Percentiles rank a stretch among this genome's conserved stretches.
phyloP scores from a whole-genome alignment of 176 grass and related monocot genomes.

The Melocanna baccifera region DNA sequence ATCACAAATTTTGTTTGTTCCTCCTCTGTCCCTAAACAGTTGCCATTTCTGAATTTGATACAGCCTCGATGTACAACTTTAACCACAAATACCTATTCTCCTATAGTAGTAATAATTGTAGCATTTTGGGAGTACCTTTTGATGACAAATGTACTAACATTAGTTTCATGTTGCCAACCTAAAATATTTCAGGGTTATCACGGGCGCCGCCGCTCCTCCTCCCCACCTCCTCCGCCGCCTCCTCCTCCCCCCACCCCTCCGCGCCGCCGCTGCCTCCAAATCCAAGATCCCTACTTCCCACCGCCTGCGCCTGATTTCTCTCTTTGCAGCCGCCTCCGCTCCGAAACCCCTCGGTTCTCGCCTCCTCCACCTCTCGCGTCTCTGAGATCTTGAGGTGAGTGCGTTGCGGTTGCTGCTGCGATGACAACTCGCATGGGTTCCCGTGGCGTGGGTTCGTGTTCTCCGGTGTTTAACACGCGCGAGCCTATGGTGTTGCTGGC shows the following conservation, averaged over 20 bases:
- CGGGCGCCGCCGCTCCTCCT: no score
- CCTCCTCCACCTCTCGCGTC: neutral
- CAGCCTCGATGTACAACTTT: neutral
- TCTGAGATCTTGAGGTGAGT: neutral
- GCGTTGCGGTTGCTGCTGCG: neutral
- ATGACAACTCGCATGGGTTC: neutral
- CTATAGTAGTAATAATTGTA: no score
- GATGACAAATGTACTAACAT: no score
- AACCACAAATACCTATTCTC: no score
- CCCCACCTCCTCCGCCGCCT: no score
- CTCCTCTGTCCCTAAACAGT: neutral
- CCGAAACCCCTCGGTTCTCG: neutral
- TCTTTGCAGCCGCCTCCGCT: conserved; percentile 23
- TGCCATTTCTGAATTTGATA: neutral
- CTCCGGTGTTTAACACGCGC: neutral
- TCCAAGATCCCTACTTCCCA: neutral
- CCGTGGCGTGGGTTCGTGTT: neutral
- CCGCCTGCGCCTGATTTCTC: neutral
- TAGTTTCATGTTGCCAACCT: no score
- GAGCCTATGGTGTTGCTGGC: neutral
- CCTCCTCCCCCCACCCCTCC: no score
- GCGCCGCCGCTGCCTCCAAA: neutral
- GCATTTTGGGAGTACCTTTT: no score
- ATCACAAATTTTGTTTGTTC: neutral
- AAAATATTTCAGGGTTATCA: no score